These are phyloP conservation scores for Heracleum sosnowskyi DNA, from an alignment of 129 eudicot species.

Conservation along the genomic window DNA sequence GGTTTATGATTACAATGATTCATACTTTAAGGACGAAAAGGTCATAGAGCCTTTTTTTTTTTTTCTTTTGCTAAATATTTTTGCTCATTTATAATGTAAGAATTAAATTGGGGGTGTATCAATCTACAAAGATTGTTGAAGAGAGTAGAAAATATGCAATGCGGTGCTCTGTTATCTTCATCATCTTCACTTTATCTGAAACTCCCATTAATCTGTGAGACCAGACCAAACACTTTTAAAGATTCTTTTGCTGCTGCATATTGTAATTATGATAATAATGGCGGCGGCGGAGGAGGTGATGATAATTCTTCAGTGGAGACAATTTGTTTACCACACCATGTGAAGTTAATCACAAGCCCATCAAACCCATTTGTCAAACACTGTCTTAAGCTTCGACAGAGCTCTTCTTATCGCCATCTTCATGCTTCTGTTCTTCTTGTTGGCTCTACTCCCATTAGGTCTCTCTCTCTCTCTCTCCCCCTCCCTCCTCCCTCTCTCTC, in stretches of 20 bases:
- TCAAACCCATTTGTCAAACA: conserved; percentile 92
- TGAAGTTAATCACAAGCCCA: conserved; percentile 60
- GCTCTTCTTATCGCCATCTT: conserved; percentile 77
- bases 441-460: conserved; percentile 79
- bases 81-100: no score
- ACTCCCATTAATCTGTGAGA: neutral
- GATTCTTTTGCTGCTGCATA: no score
- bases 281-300: neutral
- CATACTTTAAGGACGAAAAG: no score
- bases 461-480: neutral
- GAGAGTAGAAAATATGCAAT: neutral
- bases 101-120: no score
- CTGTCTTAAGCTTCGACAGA: conserved; percentile 85
- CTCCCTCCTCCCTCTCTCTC: neutral
- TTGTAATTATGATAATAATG: no score
- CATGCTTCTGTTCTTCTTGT: conserved; percentile 76
- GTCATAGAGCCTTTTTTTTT: no score
- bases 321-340: neutral
- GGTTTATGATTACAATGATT: no score
- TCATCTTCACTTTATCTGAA: neutral
- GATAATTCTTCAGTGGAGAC: neutral
- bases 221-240: neutral
- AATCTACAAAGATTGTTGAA: no score
- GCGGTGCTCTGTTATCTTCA: neutral
- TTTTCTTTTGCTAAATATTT: no score